These are phyloP conservation scores for Kwoniella mangroviensis DNA, from an alignment of 768 basidiomycete genomes.

Conservation along the genomic window DNA sequence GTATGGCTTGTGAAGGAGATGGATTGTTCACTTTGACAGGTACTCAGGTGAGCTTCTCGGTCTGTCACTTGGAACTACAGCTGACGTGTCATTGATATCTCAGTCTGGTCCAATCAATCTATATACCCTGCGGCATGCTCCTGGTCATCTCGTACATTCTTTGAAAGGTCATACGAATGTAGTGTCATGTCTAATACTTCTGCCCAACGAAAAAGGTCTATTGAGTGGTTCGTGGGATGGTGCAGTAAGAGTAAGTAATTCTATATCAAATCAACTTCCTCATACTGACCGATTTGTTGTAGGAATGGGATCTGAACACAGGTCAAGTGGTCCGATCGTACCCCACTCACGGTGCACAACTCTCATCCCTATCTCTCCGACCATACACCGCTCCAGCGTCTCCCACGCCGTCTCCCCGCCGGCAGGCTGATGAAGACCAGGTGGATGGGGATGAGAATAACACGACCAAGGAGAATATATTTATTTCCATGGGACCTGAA, in stretches of 20 bases:
- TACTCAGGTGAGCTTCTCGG: slow-evolving; percentile 68
- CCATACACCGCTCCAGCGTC: slow-evolving; percentile 61
- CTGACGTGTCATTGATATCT: slow-evolving; percentile 11
- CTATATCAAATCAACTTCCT: not conserved
- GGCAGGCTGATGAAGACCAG: slow-evolving; percentile 10
- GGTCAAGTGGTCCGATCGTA: slow-evolving; percentile 78
- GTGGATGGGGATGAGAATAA: not conserved
- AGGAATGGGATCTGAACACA: slow-evolving; percentile 99
- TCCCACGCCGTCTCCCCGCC: slow-evolving; percentile 45
- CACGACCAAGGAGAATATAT: slow-evolving; percentile 26
- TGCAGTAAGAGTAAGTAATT: slow-evolving; percentile 71
- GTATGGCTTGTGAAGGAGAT: slow-evolving; percentile 87
- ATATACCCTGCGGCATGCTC: slow-evolving; percentile 89
- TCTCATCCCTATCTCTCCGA: slow-evolving; percentile 77
- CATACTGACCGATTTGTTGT: not conserved
- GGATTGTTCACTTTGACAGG: slow-evolving; percentile 91
- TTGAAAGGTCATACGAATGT: slow-evolving; percentile 72
- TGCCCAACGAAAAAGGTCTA: slow-evolving; percentile 79
- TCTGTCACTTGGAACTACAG: slow-evolving; percentile 1
- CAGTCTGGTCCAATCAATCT: slow-evolving; percentile 90
- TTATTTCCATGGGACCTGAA: slow-evolving; percentile 33
- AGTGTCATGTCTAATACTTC: slow-evolving; percentile 81
- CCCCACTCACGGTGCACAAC: slow-evolving; percentile 79
- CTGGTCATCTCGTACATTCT: slow-evolving; percentile 75
- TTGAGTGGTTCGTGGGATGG: slow-evolving; percentile 96